Evolutionary conservation across 2,329 filamentous ascomycete genomes (phyloP), one percentile per base, ranked within the genome.

Genomic region (Paraconiothyrium sp.): DNA sequence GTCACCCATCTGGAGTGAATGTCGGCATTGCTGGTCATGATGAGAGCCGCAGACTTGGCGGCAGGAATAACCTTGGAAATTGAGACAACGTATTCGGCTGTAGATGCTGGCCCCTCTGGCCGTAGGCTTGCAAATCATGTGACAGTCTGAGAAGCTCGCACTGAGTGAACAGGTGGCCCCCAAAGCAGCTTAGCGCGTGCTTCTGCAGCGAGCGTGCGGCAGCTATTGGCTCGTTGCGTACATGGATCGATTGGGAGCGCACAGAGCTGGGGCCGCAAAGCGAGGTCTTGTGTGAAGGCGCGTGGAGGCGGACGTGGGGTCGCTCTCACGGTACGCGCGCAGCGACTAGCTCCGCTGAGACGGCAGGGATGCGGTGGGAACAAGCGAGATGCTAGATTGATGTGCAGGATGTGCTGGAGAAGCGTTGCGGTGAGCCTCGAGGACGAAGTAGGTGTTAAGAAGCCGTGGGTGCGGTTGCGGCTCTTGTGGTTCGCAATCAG

Each of bases 1-100:
- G 67, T 64, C 10, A 72, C 66, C 27, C 67, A 78, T 24, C 67
- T 67, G 5, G 71, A 65, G 6, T 72, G 70, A n/a, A 70, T 44
- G 30, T 73, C 70, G 10, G 67, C 44, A 57, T 69, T 62, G 48
- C 62, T 64, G 34, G 60, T 64, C 70, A 76, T 77, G 22, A 13
- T 68, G 48, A 24, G 43, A 52, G 49, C 48, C 4, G n/a, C 56
- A 47, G 14, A 35, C 13, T 57, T 44, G 56, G n/a, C 57, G 46
- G 32, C 59, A 50, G 48, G 20, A 59, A n/a, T 20, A 35, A 39
- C 54, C 32, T 20, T 60, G 37, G 39, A 57, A 41, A 41, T 59
- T 41, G n/a, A 43, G 62, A 58, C 54, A 52, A 43, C 56, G 52
- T 48, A 58, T 48, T 50, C 51, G 46, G 44, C 46, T 55, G 39